These are phyloP conservation scores for Royoungia palumana DNA, from an alignment of 768 basidiomycete species.

Conservation along the genomic window DNA sequence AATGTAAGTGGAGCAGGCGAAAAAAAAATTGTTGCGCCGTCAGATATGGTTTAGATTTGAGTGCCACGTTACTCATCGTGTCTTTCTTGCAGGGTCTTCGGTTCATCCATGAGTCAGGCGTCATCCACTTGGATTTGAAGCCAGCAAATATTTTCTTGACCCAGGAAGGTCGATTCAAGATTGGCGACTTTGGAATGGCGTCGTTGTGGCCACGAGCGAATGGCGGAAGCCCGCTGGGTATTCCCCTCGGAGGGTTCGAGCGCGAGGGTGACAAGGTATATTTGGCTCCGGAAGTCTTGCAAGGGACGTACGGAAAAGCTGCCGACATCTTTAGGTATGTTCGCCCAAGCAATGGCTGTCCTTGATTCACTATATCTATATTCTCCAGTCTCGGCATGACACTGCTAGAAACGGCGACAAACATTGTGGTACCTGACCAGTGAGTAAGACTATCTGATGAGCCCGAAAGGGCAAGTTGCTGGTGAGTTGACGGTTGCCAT, in stretches of 20 bases:
- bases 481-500: slow-evolving; percentile 13
- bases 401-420: slow-evolving; percentile 91
- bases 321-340: slow-evolving; percentile 96
- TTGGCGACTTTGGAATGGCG: slow-evolving; percentile 99
- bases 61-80: slow-evolving; percentile 26
- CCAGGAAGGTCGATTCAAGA: slow-evolving; percentile 82
- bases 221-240: slow-evolving; percentile 36
- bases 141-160: slow-evolving; percentile 96
- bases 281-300: slow-evolving; percentile 92
- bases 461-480: slow-evolving; percentile 1
- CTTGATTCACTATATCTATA: slow-evolving; percentile 11
- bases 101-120: slow-evolving; percentile 85
- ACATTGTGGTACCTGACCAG: slow-evolving; percentile 97
- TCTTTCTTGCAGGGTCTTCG: slow-evolving; percentile 59
- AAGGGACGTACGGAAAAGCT: slow-evolving; percentile 87
- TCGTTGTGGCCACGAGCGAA: slow-evolving; percentile 76
- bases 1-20: slow-evolving; percentile 54
- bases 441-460: slow-evolving; percentile 42
- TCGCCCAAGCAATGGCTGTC: not conserved
- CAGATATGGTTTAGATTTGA: slow-evolving; percentile 25
- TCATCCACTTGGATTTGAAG: slow-evolving; percentile 96
- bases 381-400: slow-evolving; percentile 84
- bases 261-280: slow-evolving; percentile 97
- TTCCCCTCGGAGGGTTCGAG: slow-evolving; percentile 59
- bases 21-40: slow-evolving; percentile 3